Evolutionary conservation across 2,329 filamentous ascomycete genomes (phyloP).

Genomic region (Monosporascus sp.): DNA sequence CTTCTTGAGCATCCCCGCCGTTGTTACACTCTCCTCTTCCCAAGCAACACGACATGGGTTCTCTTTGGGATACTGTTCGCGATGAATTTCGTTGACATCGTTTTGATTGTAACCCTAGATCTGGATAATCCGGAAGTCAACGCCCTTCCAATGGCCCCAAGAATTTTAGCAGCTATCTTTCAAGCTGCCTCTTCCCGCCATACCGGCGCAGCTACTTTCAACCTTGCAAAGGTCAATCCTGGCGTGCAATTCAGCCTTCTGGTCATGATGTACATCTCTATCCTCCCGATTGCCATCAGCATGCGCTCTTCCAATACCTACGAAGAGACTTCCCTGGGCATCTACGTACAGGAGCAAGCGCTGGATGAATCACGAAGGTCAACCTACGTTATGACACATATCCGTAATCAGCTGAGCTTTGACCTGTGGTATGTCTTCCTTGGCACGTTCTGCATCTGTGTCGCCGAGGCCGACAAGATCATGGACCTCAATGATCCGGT

Average conservation of each 20-base stretch:
- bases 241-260: slow-evolving; percentile 52
- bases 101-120: slow-evolving; percentile 46
- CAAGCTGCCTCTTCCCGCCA: slow-evolving; percentile 31
- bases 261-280: slow-evolving; percentile 63
- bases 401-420: slow-evolving; percentile 49
- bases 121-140: slow-evolving; percentile 43
- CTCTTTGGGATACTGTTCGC: slow-evolving; percentile 31
- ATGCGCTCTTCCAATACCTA: slow-evolving; percentile 68
- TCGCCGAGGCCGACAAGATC: too few relatives aligned
- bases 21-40: slow-evolving; percentile 46
- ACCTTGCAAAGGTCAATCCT: neutral
- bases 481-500: too few relatives aligned
- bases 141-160: slow-evolving; percentile 35
- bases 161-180: slow-evolving; percentile 48
- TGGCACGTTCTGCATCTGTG: too few relatives aligned
- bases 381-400: too few relatives aligned
- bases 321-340: slow-evolving; percentile 61
- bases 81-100: slow-evolving; percentile 46
- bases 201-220: neutral
- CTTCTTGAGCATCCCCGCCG: slow-evolving; percentile 33
- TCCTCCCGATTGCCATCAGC: slow-evolving; percentile 57
- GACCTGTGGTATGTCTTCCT: slow-evolving; percentile 51
- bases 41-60: slow-evolving; percentile 43
- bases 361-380: slow-evolving; percentile 6
- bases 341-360: slow-evolving; percentile 36